These are phyloP conservation scores for Jatropha podagrica DNA, from an alignment of 441 rosid genomes.

Conservation along the genomic window DNA sequence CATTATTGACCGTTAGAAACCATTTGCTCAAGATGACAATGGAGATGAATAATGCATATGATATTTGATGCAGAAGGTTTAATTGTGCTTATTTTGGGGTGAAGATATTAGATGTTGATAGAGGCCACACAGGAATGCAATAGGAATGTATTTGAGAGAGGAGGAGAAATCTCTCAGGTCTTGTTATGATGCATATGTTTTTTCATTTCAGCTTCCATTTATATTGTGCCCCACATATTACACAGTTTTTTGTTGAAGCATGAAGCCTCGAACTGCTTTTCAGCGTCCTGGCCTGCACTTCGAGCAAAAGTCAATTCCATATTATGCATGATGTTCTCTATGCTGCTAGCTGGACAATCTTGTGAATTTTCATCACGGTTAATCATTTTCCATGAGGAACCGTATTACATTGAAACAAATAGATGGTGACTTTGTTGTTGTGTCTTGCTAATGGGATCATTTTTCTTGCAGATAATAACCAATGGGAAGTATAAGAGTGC, in stretches of 20 bases:
- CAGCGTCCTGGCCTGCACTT: too few relatives aligned
- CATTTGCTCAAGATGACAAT: too few relatives aligned
- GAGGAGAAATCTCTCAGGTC: too few relatives aligned
- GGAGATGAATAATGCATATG: too few relatives aligned
- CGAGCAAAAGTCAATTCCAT: background rate
- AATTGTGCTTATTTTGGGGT: too few relatives aligned
- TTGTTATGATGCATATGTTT: background rate
- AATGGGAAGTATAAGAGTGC: slow-evolving; percentile 76
- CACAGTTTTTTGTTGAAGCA: background rate
- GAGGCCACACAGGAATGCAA: too few relatives aligned
- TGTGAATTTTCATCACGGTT: background rate
- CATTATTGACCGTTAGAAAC: too few relatives aligned
- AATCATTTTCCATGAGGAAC: background rate
- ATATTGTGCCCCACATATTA: background rate
- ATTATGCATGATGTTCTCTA: background rate
- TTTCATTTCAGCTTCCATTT: background rate
- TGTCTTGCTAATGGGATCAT: background rate
- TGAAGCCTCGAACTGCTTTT: background rate
- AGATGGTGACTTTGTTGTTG: background rate
- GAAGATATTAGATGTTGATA: too few relatives aligned
- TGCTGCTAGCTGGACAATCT: background rate
- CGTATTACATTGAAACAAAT: background rate
- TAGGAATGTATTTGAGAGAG: too few relatives aligned
- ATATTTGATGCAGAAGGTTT: too few relatives aligned
- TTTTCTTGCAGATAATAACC: slow-evolving; percentile 62